phyloP scores from a whole-genome alignment of 2,329 filamentous ascomycete species.

The Magnaporthiopsis poae region DNA sequence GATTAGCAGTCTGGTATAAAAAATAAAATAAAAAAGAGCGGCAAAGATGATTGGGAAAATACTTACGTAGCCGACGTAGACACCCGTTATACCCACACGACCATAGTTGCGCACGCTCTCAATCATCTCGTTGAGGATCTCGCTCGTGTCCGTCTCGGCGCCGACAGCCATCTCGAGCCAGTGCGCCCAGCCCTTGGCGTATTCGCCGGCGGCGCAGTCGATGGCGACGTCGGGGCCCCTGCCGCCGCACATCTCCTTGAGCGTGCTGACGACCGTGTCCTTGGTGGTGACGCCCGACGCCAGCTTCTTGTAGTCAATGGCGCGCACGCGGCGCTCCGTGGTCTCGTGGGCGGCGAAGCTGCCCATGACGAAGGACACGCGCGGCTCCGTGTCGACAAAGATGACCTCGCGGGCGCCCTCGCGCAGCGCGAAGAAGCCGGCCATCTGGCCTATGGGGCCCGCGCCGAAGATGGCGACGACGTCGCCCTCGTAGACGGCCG shows the following conservation, averaged over 20 bases:
- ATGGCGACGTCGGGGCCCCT: constrained; percentile 66
- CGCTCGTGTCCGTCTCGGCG: constrained; percentile 74
- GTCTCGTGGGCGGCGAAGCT: constrained; percentile 42
- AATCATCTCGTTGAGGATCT: constrained; percentile 72
- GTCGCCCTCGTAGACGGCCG: constrained; percentile 66
- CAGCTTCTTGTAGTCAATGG: constrained; percentile 56
- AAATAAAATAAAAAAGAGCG: background rate
- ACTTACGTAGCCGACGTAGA: constrained; percentile 50
- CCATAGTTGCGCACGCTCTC: constrained; percentile 63
- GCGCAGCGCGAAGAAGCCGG: constrained; percentile 61
- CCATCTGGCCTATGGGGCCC: constrained; percentile 80
- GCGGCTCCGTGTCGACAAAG: constrained; percentile 63
- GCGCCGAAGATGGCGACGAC: constrained; percentile 77
- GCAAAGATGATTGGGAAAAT: background rate
- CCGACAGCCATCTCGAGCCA: constrained; percentile 51
- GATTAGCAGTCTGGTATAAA: background rate
- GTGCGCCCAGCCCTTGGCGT: constrained; percentile 51
- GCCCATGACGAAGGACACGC: constrained; percentile 57
- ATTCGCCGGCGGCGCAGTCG: constrained; percentile 56
- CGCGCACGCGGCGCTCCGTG: constrained; percentile 44
- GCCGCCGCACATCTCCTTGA: constrained; percentile 64
- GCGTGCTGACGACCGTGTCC: constrained; percentile 55
- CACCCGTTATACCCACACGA: constrained; percentile 66
- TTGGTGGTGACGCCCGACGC: constrained; percentile 47
- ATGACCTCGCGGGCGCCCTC: constrained; percentile 69